phyloP scores from a whole-genome alignment of 345 rosid genomes.

The Melastoma malabathricum region DNA sequence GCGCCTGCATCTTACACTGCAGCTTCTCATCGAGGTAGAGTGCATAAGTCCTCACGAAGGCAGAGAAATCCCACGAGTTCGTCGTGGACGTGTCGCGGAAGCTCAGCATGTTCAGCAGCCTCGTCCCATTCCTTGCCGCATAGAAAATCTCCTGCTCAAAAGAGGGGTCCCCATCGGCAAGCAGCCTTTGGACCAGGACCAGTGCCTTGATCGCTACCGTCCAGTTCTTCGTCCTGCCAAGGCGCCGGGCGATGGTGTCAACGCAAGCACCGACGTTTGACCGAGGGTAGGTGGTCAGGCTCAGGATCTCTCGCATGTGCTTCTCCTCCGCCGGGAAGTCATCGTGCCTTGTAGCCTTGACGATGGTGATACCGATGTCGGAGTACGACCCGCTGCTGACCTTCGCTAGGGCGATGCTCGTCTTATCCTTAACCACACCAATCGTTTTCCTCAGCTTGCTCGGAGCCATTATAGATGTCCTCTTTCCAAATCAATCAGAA shows the following conservation, averaged over 20 bases:
- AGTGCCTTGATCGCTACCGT: constrained; percentile 66
- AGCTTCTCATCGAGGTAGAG: constrained; percentile 59
- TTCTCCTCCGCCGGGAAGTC: constrained; percentile 68
- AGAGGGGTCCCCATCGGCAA: constrained; percentile 52
- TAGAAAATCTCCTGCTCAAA: constrained; percentile 77
- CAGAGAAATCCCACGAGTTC: constrained; percentile 50
- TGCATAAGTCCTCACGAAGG: constrained; percentile 63
- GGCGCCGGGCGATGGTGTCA: constrained; percentile 39
- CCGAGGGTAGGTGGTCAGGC: constrained; percentile 54
- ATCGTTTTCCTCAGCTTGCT: constrained; percentile 53
- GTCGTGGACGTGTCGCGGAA: constrained; percentile 34
- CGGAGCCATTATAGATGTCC: constrained; percentile 35
- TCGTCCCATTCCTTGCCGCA: constrained; percentile 62
- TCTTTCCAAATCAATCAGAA: too few species aligned
- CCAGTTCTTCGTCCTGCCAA: constrained; percentile 71
- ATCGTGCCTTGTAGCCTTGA: constrained; percentile 77
- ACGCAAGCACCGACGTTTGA: constrained; percentile 41
- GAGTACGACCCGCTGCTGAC: constrained; percentile 49
- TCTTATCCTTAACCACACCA: constrained; percentile 71
- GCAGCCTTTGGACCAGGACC: constrained; percentile 40
- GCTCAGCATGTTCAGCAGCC: constrained; percentile 64
- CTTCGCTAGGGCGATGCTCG: constrained; percentile 69
- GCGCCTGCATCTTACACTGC: constrained; percentile 48
- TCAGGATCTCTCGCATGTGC: constrained; percentile 50
- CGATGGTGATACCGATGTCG: constrained; percentile 68